Evolutionary conservation across 2,329 filamentous ascomycete species (phyloP).

Genomic region (Phaeoacremonium minimum): DNA sequence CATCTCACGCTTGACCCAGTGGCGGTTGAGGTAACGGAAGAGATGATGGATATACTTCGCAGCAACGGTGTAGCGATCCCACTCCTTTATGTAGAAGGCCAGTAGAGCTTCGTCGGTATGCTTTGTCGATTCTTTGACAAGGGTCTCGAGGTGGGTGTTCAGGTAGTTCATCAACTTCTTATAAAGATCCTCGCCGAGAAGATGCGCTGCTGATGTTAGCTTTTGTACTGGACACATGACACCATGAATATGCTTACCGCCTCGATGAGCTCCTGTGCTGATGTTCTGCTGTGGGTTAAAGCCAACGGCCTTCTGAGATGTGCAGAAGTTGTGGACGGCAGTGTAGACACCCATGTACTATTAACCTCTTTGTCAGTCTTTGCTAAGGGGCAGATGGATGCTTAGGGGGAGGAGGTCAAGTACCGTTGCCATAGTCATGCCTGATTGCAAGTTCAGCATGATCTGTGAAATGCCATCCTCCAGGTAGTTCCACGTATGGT

Average conservation of each 20-base stretch:
- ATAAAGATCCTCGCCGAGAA: constrained; percentile 94
- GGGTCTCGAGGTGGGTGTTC: constrained; percentile 65
- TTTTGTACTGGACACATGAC: no score
- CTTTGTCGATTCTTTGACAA: constrained; percentile 68
- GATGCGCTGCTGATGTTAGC: constrained; percentile 62
- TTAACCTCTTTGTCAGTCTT: constrained; percentile 10
- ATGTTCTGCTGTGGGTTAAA: constrained; percentile 35
- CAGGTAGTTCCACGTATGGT: constrained; percentile 70
- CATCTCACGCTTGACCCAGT: constrained; percentile 99
- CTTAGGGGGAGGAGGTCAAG: constrained; percentile 19
- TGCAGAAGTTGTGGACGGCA: constrained; percentile 98
- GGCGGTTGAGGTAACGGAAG: constrained; percentile 92
- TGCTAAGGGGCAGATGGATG: constrained; percentile 6
- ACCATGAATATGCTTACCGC: constrained; percentile 8
- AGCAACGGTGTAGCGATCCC: constrained; percentile 90
- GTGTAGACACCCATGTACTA: constrained; percentile 97
- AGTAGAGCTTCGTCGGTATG: constrained; percentile 89
- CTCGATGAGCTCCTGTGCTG: constrained; percentile 8
- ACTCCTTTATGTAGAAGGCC: constrained; percentile 92
- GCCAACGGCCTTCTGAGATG: constrained; percentile 88
- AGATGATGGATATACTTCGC: constrained; percentile 97
- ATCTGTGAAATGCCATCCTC: constrained; percentile 86
- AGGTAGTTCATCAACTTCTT: constrained; percentile 86
- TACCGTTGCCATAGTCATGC: constrained; percentile 88
- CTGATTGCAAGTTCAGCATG: constrained; percentile 87